Conservation (phyloP, 495 filamentous ascomycete genomes). For the Hypoxylon cercidicola region DNA sequence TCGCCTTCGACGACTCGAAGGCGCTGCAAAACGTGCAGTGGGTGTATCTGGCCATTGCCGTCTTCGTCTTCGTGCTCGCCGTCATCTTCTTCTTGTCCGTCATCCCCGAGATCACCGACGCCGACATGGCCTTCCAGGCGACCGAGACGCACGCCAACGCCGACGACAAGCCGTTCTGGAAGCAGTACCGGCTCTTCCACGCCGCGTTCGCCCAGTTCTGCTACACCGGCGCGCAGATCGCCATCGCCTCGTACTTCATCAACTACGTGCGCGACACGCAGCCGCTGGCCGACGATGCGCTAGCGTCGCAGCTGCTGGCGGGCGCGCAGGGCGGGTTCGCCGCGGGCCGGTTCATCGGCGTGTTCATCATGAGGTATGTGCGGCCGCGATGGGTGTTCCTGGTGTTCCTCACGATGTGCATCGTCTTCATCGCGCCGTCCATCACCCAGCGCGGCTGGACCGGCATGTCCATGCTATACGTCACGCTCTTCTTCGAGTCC, state of each 20-base stretch:
- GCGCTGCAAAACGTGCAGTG: conserved; percentile 72
- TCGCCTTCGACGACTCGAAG: conserved; percentile 63
- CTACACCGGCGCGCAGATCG: conserved; percentile 76
- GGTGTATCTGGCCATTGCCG: conserved; percentile 78
- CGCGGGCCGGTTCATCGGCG: conserved; percentile 70
- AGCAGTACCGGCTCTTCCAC: conserved; percentile 74
- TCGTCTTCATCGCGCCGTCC: conserved; percentile 68
- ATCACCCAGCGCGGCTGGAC: conserved; percentile 63
- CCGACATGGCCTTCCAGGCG: conserved; percentile 71
- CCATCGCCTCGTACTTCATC: conserved; percentile 63
- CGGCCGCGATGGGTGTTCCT: conserved; percentile 65
- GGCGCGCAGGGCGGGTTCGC: conserved; percentile 75
- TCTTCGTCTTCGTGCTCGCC: conserved; percentile 73
- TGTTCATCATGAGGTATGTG: conserved; percentile 59
- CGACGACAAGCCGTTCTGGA: conserved; percentile 64
- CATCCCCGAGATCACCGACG: conserved; percentile 79
- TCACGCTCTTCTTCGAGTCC: conserved; percentile 75
- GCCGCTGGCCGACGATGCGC: conserved; percentile 31
- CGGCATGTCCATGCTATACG: conserved; percentile 67
- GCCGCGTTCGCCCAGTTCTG: conserved; percentile 75
- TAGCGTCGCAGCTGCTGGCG: conserved; percentile 60
- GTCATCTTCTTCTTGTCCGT: conserved; percentile 70
- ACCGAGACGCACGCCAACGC: conserved; percentile 50
- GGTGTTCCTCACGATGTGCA: conserved; percentile 58
- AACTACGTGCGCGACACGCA: conserved; percentile 53